Evolutionary conservation across 1,139 yeast species (phyloP).

Genomic region (Magnusiomyces fungicola): DNA sequence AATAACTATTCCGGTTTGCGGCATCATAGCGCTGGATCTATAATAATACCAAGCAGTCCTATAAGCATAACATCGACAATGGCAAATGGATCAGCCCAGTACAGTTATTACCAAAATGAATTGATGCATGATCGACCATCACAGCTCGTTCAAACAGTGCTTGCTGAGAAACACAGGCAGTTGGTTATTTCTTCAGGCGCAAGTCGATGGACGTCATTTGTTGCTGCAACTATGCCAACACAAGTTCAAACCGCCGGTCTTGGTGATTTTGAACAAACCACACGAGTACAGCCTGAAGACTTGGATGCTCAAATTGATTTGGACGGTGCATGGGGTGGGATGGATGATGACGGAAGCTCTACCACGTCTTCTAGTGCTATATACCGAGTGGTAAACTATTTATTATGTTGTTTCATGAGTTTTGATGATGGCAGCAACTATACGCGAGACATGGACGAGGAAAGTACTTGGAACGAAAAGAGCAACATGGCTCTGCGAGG

Average conservation of each 20-base stretch:
- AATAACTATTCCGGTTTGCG: too few relatives aligned
- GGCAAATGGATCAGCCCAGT: too few relatives aligned
- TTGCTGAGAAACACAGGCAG: background rate
- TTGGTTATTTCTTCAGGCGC: conserved; percentile 4
- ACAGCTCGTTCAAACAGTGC: background rate
- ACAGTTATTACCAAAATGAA: too few relatives aligned
- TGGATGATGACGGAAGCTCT: conserved; percentile 2
- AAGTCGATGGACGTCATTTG: conserved; percentile 15
- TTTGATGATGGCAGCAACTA: background rate
- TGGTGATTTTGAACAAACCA: background rate
- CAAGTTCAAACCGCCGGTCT: background rate
- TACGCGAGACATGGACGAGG: background rate
- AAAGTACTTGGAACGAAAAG: too few relatives aligned
- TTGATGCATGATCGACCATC: too few relatives aligned
- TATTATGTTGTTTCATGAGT: conserved; percentile 5
- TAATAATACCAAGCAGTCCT: too few relatives aligned
- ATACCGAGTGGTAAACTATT: background rate
- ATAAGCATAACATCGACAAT: too few relatives aligned
- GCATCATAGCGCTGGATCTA: too few relatives aligned
- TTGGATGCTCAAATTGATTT: conserved; percentile 15
- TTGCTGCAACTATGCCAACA: conserved; percentile 2
- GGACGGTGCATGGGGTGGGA: conserved; percentile 14
- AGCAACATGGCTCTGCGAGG: too few relatives aligned
- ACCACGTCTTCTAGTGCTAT: background rate
- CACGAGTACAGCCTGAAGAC: conserved; percentile 10